phyloP scores from a whole-genome alignment of 768 basidiomycete genomes.

The Lentinula boryana region DNA sequence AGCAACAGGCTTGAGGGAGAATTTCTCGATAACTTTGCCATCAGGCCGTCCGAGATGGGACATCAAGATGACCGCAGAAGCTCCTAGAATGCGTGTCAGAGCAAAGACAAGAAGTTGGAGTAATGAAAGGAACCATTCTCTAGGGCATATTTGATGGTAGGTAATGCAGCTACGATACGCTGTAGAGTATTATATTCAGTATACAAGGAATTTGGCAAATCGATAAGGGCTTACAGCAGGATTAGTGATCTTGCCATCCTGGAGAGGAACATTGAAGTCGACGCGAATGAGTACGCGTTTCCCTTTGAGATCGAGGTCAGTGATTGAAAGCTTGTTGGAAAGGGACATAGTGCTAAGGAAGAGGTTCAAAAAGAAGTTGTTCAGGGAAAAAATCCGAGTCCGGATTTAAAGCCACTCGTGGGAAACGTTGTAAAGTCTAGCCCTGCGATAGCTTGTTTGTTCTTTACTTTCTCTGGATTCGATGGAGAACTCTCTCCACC shows the following conservation, averaged over 20 bases:
- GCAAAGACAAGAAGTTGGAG: conserved; percentile 1
- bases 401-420: not conserved
- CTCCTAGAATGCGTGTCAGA: conserved; percentile 40
- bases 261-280: conserved; percentile 94
- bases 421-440: not conserved
- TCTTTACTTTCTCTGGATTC: conserved; percentile 7
- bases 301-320: conserved; percentile 80
- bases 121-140: conserved; percentile 55
- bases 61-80: conserved; percentile 85
- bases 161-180: conserved; percentile 96
- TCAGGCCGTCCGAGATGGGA: conserved; percentile 98
- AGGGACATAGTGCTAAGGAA: conserved; percentile 61
- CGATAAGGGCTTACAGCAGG: conserved; percentile 65
- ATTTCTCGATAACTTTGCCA: conserved; percentile 83
- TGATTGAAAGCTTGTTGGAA: conserved; percentile 90
- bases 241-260: conserved; percentile 91
- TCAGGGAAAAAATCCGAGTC: not conserved
- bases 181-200: conserved; percentile 25
- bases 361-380: not conserved
- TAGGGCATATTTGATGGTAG: conserved; percentile 91
- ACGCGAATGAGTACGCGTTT: conserved; percentile 92
- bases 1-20: conserved; percentile 86
- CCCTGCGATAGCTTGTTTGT: not conserved
- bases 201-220: conserved; percentile 4
- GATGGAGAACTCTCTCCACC: conserved; percentile 60